Conservation (phyloP, 140 eudicot genomes). For the Cichorium intybus region DNA sequence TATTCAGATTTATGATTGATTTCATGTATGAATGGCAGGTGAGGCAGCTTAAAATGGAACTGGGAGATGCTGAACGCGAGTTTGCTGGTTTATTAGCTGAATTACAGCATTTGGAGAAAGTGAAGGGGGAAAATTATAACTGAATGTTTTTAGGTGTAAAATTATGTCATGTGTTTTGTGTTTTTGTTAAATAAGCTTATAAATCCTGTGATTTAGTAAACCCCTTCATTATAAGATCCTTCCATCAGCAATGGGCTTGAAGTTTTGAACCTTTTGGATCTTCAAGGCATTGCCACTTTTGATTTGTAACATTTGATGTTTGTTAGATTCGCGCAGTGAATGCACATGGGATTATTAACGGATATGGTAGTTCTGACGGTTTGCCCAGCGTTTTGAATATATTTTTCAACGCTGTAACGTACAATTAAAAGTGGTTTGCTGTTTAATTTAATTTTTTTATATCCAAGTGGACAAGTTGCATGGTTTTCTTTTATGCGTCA, state of each 20-base stretch:
- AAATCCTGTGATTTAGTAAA: background rate
- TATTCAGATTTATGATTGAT: too few relatives aligned
- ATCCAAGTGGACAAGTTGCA: too few relatives aligned
- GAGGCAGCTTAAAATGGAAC: constrained; percentile 36
- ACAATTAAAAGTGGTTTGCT: too few relatives aligned
- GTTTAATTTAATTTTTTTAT: too few relatives aligned
- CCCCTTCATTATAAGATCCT: background rate
- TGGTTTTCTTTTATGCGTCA: too few relatives aligned
- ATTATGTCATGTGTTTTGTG: background rate
- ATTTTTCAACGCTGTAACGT: too few relatives aligned
- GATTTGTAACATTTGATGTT: constrained; percentile 10
- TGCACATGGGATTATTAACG: background rate
- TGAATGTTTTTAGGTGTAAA: constrained; percentile 18
- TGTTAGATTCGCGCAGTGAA: constrained; percentile 11
- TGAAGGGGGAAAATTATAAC: constrained; percentile 42
- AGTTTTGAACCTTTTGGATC: background rate
- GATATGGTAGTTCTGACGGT: background rate
- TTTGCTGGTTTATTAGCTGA: constrained; percentile 49
- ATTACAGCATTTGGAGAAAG: constrained; percentile 39
- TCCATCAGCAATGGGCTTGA: background rate
- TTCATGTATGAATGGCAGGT: constrained; percentile 41
- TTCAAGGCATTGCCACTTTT: background rate
- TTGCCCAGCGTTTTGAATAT: background rate
- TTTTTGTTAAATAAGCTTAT: background rate
- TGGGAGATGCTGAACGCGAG: constrained; percentile 47